Evolutionary conservation across 768 basidiomycete species (phyloP).

Genomic region (Crassisporium funariophilum): DNA sequence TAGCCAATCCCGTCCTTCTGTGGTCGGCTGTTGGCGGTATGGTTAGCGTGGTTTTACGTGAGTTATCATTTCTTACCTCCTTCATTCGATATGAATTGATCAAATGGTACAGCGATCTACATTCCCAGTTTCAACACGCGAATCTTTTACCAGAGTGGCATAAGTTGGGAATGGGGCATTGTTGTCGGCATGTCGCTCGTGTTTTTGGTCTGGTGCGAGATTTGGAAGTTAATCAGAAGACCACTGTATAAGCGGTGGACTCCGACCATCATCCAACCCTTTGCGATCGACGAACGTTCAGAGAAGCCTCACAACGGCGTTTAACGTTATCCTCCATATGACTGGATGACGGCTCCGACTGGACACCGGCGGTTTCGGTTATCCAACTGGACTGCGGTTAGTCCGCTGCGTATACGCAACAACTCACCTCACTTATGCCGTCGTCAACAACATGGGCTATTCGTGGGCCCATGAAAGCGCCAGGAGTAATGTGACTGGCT

Average conservation of each 20-base stretch:
- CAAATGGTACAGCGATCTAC: constrained; percentile 32
- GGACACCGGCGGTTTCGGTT: too few relatives aligned
- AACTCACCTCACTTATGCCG: too few relatives aligned
- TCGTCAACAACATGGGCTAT: too few relatives aligned
- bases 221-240: constrained; percentile 38
- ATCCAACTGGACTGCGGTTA: too few relatives aligned
- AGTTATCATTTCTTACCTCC: constrained; percentile 16
- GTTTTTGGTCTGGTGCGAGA: constrained; percentile 39
- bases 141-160: constrained; percentile 40
- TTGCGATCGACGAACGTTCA: background rate
- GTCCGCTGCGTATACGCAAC: too few relatives aligned
- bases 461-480: too few relatives aligned
- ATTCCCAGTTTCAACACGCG: constrained; percentile 38
- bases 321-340: constrained; percentile 1
- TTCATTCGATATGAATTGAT: background rate
- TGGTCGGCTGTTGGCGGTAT: constrained; percentile 37
- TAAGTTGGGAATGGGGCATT: constrained; percentile 43
- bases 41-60: constrained; percentile 39
- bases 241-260: constrained; percentile 32
- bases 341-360: too few relatives aligned
- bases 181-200: constrained; percentile 37
- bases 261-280: constrained; percentile 5
- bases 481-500: too few relatives aligned
- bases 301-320: background rate
- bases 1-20: constrained; percentile 37